These are phyloP conservation scores for Diaporthe ampelina DNA, from an alignment of 2,329 filamentous ascomycete genomes.

Conservation along the genomic window DNA sequence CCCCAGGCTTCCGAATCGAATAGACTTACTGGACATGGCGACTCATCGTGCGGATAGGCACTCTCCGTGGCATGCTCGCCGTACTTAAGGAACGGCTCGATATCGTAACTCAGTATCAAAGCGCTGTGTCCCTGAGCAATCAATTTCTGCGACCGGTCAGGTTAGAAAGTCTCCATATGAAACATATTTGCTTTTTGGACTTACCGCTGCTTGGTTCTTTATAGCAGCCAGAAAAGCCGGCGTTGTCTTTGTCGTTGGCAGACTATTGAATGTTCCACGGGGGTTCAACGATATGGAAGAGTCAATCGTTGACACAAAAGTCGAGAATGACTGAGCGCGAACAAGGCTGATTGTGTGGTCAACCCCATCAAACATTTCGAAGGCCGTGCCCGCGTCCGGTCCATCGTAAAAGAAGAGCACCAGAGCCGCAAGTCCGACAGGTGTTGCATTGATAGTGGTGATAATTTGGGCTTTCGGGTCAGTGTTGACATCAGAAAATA, in stretches of 20 bases:
- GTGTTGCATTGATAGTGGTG: conserved; percentile 45
- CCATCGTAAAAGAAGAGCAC: conserved; percentile 50
- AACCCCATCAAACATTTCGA: conserved; percentile 46
- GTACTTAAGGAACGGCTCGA: conserved; percentile 50
- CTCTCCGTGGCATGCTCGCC: conserved; percentile 49
- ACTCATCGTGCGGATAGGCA: conserved; percentile 49
- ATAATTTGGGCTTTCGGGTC: conserved; percentile 50
- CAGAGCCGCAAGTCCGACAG: conserved; percentile 38
- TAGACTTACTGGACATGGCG: conserved; percentile 46
- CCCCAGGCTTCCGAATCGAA: too few species aligned
- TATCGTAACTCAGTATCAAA: conserved; percentile 46
- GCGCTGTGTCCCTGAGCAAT: conserved; percentile 39
- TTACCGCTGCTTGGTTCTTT: conserved; percentile 40
- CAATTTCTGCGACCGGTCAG: neutral
- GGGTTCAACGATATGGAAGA: conserved; percentile 39
- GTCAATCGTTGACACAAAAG: conserved; percentile 43
- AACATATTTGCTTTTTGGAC: too few species aligned
- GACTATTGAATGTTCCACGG: conserved; percentile 47
- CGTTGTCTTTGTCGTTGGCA: conserved; percentile 47
- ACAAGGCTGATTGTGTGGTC: conserved; percentile 32
- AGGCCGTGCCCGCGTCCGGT: conserved; percentile 43
- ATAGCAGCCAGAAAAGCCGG: conserved; percentile 46
- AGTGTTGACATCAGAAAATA: conserved; percentile 45
- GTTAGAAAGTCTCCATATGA: too few species aligned
- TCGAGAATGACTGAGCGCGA: conserved; percentile 36